Base-by-base conservation (phyloP, 192 early-diverging fungal species). In the Gonapodya sp. region DNA sequence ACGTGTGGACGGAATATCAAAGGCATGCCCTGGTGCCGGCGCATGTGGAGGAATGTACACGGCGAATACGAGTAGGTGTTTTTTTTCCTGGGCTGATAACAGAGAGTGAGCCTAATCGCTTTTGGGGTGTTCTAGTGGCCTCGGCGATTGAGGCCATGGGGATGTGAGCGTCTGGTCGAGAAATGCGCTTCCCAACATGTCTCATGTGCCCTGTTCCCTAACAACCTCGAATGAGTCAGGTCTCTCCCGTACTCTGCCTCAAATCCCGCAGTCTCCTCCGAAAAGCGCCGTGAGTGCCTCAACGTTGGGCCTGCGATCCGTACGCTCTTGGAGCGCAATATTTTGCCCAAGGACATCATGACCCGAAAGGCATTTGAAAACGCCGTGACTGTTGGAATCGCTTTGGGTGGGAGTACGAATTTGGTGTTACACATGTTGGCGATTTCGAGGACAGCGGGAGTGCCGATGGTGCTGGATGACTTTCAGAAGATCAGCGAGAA, bases 41-140 rank as follows among this genome's bases (percentile, higher is more conserved):
- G 96, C 96, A 18, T 99, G 98, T 86, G 98, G 98, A 83, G 98
- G 98, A 77, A 99, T 99, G 98, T 97, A 96, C 87, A 98, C 96
- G 0, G 96, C 96, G 72, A 98, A 98, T 86, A 96, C 95, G n/a
- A 96, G 92, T 93, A 89, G 37, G 88, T 86, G 18, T 31, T 80
- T 64, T 18, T 64, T 16, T 14, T 16, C n/a, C n/a, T n/a, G 72
- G 73, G 36, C 64, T 24, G 8, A 46, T 31, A 33, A 83, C 31
- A 0, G 18, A 31, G 18, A n/a, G 64, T 35, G 75, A 74, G 8
- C 0, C 14, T 35, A 18, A 18, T 81, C 37, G n/a, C n/a, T n/a
- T n/a, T n/a, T 64, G 46, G 31, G 16, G 75, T 30, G 35, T 14
- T 78, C 36, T 83, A 93, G 92, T 99, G 96, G 95, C 98, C 1